Base-by-base conservation (phyloP, 495 filamentous ascomycete genomes). In the Echria macrotheca region DNA sequence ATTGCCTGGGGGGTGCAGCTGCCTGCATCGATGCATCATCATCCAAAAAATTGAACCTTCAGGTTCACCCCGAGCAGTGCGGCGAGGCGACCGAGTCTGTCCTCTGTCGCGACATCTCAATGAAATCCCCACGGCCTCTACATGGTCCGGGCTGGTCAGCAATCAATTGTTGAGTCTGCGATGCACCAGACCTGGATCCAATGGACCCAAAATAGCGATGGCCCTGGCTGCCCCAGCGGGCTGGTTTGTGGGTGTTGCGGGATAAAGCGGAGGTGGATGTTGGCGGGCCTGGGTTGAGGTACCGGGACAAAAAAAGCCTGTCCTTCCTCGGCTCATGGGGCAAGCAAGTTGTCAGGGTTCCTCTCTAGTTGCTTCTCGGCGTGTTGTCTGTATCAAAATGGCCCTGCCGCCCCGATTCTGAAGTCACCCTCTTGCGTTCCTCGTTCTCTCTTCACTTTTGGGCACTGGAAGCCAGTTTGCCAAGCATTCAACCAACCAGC, bases 91-190 rank as follows among this genome's bases (percentile, higher is more conserved):
- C n/a, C n/a, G n/a, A n/a, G n/a, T n/a, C n/a, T n/a, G n/a, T n/a
- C n/a, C n/a, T n/a, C n/a, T n/a, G n/a, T n/a, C n/a, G n/a, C n/a
- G n/a, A n/a, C n/a, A n/a, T 33, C 17, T 21, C 39, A 33, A 35
- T 50, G 44, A 32, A 50, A 46, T 58, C 54, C 26, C 52, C 53
- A 54, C 58, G 61, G 23, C 48, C 31, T 21, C 52, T n/a, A n/a
- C n/a, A n/a, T n/a, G n/a, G n/a, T n/a, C n/a, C n/a, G n/a, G n/a
- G n/a, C n/a, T n/a, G n/a, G n/a, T n/a, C n/a, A n/a, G n/a, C n/a
- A n/a, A n/a, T n/a, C n/a, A n/a, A n/a, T n/a, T n/a, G n/a, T n/a
- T n/a, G n/a, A n/a, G n/a, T n/a, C n/a, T n/a, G n/a, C n/a, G n/a
- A n/a, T n/a, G n/a, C n/a, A n/a, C n/a, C n/a, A n/a, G n/a, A n/a